These are phyloP conservation scores for Candida sanyaensis DNA, from an alignment of 1,139 yeast genomes.

Conservation along the genomic window DNA sequence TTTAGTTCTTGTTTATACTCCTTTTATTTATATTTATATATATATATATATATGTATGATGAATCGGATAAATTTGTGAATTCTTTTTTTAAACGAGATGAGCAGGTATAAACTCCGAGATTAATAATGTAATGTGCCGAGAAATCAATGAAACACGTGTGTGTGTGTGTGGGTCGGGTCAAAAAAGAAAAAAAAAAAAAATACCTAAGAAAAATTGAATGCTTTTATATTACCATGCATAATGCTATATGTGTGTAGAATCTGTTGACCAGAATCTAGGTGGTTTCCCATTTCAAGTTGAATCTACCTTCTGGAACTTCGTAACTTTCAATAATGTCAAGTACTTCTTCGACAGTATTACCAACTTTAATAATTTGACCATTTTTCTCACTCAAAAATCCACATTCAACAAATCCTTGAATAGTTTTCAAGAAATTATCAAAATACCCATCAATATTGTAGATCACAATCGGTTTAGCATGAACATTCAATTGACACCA, in stretches of 20 bases:
- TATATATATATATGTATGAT: too few relatives aligned
- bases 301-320: slow-evolving; percentile 74
- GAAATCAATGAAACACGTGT: neutral
- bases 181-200: too few relatives aligned
- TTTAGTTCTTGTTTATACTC: slow-evolving; percentile 1
- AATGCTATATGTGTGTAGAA: neutral
- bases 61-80: too few relatives aligned
- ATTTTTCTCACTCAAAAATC: slow-evolving; percentile 70
- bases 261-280: slow-evolving; percentile 15
- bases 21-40: too few relatives aligned
- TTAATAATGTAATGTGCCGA: too few relatives aligned
- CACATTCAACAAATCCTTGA: slow-evolving; percentile 54
- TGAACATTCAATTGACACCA: slow-evolving; percentile 89
- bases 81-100: too few relatives aligned
- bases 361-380: slow-evolving; percentile 73
- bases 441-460: slow-evolving; percentile 79
- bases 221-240: too few relatives aligned
- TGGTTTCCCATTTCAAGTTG: slow-evolving; percentile 66
- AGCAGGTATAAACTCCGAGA: too few relatives aligned
- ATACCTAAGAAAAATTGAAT: too few relatives aligned
- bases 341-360: slow-evolving; percentile 63
- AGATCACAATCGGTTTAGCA: slow-evolving; percentile 73
- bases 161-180: too few relatives aligned
- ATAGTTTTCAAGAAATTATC: slow-evolving; percentile 68
- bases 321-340: slow-evolving; percentile 61